phyloP scores from a whole-genome alignment of 768 basidiomycete species.

The Boletus eberwhitei region DNA sequence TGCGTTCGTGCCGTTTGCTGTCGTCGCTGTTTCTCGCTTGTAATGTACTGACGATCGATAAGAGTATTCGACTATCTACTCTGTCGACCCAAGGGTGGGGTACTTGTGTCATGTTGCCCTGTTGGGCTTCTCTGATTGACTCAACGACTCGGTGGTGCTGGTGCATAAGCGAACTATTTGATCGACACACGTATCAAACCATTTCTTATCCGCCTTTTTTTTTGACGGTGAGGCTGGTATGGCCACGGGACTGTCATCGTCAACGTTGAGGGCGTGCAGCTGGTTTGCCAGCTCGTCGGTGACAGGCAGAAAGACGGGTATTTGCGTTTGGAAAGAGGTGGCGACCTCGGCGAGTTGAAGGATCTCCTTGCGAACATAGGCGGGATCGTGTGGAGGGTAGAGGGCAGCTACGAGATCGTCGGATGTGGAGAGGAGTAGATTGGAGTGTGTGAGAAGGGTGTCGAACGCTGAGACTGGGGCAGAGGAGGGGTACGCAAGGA shows the following conservation, averaged over 20 bases:
- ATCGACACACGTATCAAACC: conserved; percentile 64
- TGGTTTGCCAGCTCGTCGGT: conserved; percentile 23
- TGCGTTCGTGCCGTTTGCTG: conserved; percentile 21
- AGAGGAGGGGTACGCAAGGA: conserved; percentile 37
- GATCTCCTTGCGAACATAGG: conserved; percentile 40
- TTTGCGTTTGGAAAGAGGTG: conserved; percentile 32
- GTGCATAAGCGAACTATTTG: conserved; percentile 50
- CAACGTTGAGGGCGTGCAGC: conserved; percentile 25
- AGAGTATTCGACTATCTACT: conserved; percentile 3
- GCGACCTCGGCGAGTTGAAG: conserved; percentile 37
- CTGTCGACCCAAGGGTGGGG: neutral
- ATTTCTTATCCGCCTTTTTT: conserved; percentile 43
- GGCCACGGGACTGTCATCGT: neutral
- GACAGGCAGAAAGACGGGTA: conserved; percentile 24
- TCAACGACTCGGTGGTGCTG: conserved; percentile 28
- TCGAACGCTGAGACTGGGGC: conserved; percentile 42
- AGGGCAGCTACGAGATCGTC: conserved; percentile 69
- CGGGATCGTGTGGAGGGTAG: conserved; percentile 58
- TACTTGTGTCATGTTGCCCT: neutral
- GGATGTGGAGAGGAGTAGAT: conserved; percentile 47
- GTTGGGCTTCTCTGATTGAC: conserved; percentile 5
- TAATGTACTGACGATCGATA: conserved; percentile 20
- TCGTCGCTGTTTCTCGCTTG: neutral
- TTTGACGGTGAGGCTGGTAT: conserved; percentile 9
- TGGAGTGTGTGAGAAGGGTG: conserved; percentile 46